A percentile compares a stretch with the other conserved stretches of the same genome.
Evolutionary conservation across 805 yeast genomes (phyloP).

Genomic region (Grigorovia yakushimaensis): DNA sequence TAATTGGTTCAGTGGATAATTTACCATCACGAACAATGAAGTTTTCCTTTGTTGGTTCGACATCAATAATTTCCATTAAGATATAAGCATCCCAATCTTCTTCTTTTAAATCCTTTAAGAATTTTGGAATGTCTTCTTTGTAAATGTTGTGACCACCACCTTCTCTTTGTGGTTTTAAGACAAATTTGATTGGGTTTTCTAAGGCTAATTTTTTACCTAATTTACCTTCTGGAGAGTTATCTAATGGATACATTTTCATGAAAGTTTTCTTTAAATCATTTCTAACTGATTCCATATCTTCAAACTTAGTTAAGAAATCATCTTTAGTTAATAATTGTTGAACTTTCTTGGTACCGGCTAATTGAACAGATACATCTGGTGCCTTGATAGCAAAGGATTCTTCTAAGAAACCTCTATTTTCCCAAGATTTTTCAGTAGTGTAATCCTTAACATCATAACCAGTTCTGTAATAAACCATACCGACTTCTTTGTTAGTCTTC

Average conservation of each 20-base stretch:
- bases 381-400: conserved; percentile 76
- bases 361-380: conserved; percentile 80
- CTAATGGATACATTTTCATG: conserved; percentile 82
- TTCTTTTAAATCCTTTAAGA: conserved; percentile 49
- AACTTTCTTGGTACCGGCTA: conserved; percentile 87
- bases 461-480: conserved; percentile 83
- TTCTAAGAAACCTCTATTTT: conserved; percentile 63
- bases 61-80: conserved; percentile 85
- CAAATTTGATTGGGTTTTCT: conserved; percentile 59
- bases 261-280: conserved; percentile 42
- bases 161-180: conserved; percentile 94
- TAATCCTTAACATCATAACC: conserved; percentile 83
- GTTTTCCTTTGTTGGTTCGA: conserved; percentile 53
- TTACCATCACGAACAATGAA: conserved; percentile 60
- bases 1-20: conserved; percentile 58
- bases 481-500: conserved; percentile 56
- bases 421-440: conserved; percentile 59
- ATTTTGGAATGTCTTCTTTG: conserved; percentile 72
- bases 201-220: conserved; percentile 59
- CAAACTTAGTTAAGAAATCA: conserved; percentile 37
- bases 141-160: conserved; percentile 98
- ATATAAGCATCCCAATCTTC: conserved; percentile 84
- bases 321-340: conserved; percentile 76
- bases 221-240: conserved; percentile 52
- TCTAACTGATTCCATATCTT: conserved; percentile 28